Evolutionary conservation across 169 alveolate genomes (phyloP).

Genomic region (Plasmodium ovale): DNA sequence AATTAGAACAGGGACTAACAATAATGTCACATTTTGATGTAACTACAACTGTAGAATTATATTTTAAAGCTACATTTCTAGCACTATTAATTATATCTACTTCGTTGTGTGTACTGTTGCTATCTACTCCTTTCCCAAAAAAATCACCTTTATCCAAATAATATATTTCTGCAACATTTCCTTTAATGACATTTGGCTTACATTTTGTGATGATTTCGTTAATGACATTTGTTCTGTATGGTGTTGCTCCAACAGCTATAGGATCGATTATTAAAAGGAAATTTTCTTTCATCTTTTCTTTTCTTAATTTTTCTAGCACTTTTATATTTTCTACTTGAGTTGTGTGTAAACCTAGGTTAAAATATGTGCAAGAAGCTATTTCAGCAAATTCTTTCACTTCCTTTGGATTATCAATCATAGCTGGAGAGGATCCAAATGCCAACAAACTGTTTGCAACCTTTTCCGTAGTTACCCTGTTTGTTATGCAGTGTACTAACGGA

Average conservation of each 20-base stretch:
- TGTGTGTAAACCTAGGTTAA: conserved; percentile 59
- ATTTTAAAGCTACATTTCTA: conserved; percentile 61
- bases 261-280: conserved; percentile 53
- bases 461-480: conserved; percentile 73
- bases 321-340: conserved; percentile 46
- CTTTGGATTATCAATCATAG: conserved; percentile 74
- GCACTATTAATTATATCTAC: conserved; percentile 62
- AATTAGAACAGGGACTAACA: conserved; percentile 33
- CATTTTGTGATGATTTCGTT: conserved; percentile 51
- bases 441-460: conserved; percentile 66
- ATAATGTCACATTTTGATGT: conserved; percentile 59
- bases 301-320: conserved; percentile 43
- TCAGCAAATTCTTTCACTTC: conserved; percentile 63
- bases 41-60: conserved; percentile 60
- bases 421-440: conserved; percentile 73
- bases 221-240: conserved; percentile 34
- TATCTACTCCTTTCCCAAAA: conserved; percentile 70
- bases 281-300: conserved; percentile 28
- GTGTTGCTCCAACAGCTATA: conserved; percentile 75
- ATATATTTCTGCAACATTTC: conserved; percentile 61
- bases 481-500: conserved; percentile 64
- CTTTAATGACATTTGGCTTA: conserved; percentile 71
- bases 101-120: conserved; percentile 15
- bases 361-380: conserved; percentile 44
- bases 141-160: conserved; percentile 63